Evolutionary conservation across 2,329 filamentous ascomycete species (phyloP), one percentile per base, ranked within the genome.

Genomic region (Cyphellophora europaea): DNA sequence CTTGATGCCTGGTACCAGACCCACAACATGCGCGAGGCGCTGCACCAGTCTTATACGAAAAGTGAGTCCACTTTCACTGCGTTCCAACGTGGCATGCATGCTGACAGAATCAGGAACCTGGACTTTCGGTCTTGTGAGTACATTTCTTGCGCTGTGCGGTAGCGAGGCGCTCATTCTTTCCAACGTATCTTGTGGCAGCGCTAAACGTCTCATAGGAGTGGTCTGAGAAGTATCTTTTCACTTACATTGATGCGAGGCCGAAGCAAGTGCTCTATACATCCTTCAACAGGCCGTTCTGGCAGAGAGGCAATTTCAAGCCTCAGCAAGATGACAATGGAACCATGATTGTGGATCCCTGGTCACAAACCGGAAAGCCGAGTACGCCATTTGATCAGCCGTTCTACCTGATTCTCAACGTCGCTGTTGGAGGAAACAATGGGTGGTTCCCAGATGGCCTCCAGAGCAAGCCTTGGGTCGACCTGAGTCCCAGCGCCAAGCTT

Each of bases 181-280:
- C n/a, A n/a, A n/a, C n/a, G n/a, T n/a, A n/a, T n/a, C n/a, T n/a
- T n/a, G n/a, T n/a, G n/a, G n/a, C n/a, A n/a, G n/a, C n/a, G n/a
- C n/a, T n/a, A n/a, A n/a, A n/a, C n/a, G n/a, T n/a, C n/a, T n/a
- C n/a, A n/a, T n/a, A n/a, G n/a, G 85, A 93, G 59, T 93, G 85
- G 85, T 86, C 77, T 33, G 73, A 89, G 49, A 89, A 88, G 58
- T 91, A 93, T 57, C 65, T 91, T 40, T 93, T 89, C 64, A 88
- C 82, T 15, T 93, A 87, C 55, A 71, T 93, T 63, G 81, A 91
- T 67, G 80, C 74, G 30, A 78, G 82, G 10, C 72, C 93, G 13
- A 66, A 87, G 17, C 83, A 89, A 56, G 82, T 89, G 33, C 69
- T 86, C 42, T 93, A 87, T 65, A 79, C 74, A 48, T 82, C 79